phyloP scores from a whole-genome alignment of 257 asterid species.

The Solanum peruvianum region DNA sequence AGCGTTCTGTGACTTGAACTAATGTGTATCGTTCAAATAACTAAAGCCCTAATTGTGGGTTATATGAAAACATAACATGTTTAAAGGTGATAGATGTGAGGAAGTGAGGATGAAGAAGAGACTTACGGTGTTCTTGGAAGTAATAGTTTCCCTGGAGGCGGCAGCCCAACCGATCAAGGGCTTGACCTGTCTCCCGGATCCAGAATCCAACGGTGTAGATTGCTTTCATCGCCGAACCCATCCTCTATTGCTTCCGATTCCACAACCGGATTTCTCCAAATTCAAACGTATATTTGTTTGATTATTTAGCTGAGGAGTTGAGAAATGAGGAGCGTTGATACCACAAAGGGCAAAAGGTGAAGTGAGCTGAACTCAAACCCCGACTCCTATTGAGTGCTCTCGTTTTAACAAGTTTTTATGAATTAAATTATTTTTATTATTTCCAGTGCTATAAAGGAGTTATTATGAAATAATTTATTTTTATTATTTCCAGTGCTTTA shows the following conservation, averaged over 20 bases:
- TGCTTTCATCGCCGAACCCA: constrained; percentile 69
- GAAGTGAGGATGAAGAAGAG: background rate
- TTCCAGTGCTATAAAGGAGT: too few relatives aligned
- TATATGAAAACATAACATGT: background rate
- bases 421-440: too few relatives aligned
- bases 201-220: constrained; percentile 89
- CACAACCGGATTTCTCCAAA: background rate
- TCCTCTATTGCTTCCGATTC: constrained; percentile 4
- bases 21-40: background rate
- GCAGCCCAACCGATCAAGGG: constrained; percentile 94
- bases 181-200: constrained; percentile 98
- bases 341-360: background rate
- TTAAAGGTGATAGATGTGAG: background rate
- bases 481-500: too few relatives aligned
- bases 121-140: constrained; percentile 71
- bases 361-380: background rate
- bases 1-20: background rate
- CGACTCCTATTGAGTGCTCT: constrained; percentile 4
- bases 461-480: too few relatives aligned
- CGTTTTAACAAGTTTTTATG: background rate
- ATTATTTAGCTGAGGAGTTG: background rate
- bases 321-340: background rate
- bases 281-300: background rate
- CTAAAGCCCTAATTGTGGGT: background rate
- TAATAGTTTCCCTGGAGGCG: constrained; percentile 85